Evolutionary conservation across 306 rosid genomes (phyloP).

Genomic region (Quercus variabilis): DNA sequence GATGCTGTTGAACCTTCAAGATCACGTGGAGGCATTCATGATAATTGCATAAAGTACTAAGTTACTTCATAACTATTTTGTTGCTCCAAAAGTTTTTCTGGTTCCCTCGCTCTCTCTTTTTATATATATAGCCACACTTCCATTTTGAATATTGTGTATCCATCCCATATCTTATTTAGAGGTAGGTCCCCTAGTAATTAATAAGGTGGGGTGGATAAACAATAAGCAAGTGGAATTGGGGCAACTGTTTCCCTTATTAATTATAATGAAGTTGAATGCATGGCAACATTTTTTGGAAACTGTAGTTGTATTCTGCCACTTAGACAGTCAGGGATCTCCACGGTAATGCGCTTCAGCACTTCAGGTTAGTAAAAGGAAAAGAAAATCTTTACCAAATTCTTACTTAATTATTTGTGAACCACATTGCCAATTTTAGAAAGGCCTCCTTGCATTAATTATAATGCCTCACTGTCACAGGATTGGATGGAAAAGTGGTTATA

Average conservation of each 20-base stretch:
- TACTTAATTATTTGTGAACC: not conserved
- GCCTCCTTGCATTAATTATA: slow-evolving; percentile 1
- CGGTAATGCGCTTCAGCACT: slow-evolving; percentile 77
- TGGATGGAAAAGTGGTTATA: slow-evolving; percentile 80
- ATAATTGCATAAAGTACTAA: slow-evolving; percentile 80
- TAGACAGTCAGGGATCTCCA: slow-evolving; percentile 39
- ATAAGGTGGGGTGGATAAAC: slow-evolving; percentile 5
- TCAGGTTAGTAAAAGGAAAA: slow-evolving; percentile 61
- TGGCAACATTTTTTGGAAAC: slow-evolving; percentile 21
- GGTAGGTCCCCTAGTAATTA: not conserved
- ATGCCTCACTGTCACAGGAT: slow-evolving; percentile 42
- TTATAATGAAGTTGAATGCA: not conserved
- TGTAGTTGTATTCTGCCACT: slow-evolving; percentile 76
- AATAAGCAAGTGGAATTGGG: slow-evolving; percentile 15
- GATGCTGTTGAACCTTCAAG: slow-evolving; percentile 68
- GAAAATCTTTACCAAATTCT: not conserved
- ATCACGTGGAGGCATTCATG: slow-evolving; percentile 71
- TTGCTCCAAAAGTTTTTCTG: not conserved
- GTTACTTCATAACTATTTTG: slow-evolving; percentile 2
- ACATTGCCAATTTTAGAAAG: not conserved
- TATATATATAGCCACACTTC: slow-evolving; percentile 8
- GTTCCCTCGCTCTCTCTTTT: slow-evolving; percentile 6
- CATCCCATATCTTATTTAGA: not conserved
- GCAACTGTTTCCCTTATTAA: not conserved
- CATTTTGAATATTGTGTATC: slow-evolving; percentile 4